These are phyloP conservation scores for Pythium plurisporium DNA, from an alignment of 352 stramenopile species.

Conservation along the genomic window DNA sequence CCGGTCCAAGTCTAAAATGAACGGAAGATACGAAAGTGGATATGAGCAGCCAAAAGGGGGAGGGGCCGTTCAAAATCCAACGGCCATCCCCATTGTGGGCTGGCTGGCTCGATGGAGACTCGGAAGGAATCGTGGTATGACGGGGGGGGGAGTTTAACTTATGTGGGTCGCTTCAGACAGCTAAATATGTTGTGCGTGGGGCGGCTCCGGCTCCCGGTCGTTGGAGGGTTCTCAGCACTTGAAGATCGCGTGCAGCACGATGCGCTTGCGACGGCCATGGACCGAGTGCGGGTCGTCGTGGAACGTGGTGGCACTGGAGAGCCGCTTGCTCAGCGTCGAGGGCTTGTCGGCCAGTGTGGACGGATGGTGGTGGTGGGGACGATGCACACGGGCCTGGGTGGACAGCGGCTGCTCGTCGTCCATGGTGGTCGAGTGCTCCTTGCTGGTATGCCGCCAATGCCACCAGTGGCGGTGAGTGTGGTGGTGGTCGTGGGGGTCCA, in stretches of 20 bases:
- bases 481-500: conserved; percentile 18
- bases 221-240: too few relatives aligned
- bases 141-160: too few relatives aligned
- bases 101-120: too few relatives aligned
- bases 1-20: too few relatives aligned
- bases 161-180: too few relatives aligned
- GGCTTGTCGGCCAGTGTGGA: background rate
- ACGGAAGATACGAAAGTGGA: too few relatives aligned
- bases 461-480: conserved; percentile 12
- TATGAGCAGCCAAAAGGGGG: too few relatives aligned
- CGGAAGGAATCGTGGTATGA: too few relatives aligned
- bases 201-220: background rate
- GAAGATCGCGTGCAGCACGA: conserved; percentile 22
- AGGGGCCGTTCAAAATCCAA: too few relatives aligned
- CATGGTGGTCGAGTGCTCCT: conserved; percentile 4
- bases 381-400: background rate
- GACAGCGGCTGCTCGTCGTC: too few relatives aligned
- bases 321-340: conserved; percentile 8
- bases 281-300: conserved; percentile 12
- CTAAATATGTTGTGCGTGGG: background rate
- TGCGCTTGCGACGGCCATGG: conserved; percentile 8
- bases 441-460: conserved; percentile 11
- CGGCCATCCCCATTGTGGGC: too few relatives aligned
- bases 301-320: conserved; percentile 3
- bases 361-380: background rate